Conservation (phyloP, 495 filamentous ascomycete genomes). For the Clavariopsis aquatica region DNA sequence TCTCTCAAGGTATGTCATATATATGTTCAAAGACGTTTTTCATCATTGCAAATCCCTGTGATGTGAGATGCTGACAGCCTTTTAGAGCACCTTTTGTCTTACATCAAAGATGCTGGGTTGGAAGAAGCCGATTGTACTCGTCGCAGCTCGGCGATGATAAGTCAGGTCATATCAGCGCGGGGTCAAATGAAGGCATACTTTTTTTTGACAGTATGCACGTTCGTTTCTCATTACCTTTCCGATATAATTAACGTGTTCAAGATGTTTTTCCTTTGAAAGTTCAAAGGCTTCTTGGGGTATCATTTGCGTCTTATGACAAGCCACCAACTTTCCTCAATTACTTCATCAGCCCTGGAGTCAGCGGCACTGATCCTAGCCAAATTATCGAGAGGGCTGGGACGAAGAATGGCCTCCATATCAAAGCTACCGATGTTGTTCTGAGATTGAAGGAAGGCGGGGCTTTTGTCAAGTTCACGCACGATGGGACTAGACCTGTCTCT, state of each 20-base stretch:
- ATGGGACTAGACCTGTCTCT: conserved; percentile 51
- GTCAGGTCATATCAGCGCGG: conserved; percentile 73
- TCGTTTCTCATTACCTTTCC: neutral
- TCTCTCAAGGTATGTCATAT: neutral
- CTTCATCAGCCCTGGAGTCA: conserved; percentile 60
- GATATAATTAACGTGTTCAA: conserved; percentile 42
- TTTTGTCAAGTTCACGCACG: conserved; percentile 82
- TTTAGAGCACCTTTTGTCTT: neutral
- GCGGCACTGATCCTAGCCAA: conserved; percentile 62
- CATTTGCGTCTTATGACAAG: conserved; percentile 57
- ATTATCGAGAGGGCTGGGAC: conserved; percentile 49
- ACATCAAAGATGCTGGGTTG: neutral
- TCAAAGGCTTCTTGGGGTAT: conserved; percentile 62
- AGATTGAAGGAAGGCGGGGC: conserved; percentile 89
- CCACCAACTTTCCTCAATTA: conserved; percentile 62
- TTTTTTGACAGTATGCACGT: conserved; percentile 80
- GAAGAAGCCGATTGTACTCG: conserved; percentile 13
- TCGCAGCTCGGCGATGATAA: conserved; percentile 54
- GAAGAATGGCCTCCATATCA: conserved; percentile 53
- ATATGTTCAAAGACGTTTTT: neutral
- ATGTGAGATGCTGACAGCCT: conserved; percentile 5
- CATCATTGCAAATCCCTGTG: neutral
- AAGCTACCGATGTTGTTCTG: conserved; percentile 76
- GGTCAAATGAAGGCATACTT: conserved; percentile 72
- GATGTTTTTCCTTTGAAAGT: conserved; percentile 83